Evolutionary conservation across 495 filamentous ascomycete genomes (phyloP), one percentile per base, ranked within the genome.

Genomic region (Glarea lozoyensis): DNA sequence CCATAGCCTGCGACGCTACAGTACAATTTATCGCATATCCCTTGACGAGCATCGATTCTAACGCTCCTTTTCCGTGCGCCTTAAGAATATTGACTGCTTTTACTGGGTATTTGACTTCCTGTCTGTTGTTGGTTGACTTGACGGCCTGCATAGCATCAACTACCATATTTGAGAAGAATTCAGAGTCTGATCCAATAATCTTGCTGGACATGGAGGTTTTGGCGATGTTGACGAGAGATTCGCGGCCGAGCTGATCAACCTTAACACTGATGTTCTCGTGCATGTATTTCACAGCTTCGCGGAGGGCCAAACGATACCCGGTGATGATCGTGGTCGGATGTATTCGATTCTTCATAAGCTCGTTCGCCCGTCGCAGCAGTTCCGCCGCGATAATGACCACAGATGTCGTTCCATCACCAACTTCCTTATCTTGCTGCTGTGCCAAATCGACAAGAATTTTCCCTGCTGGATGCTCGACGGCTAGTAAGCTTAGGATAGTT

Each of bases 171-270:
- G 92, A 80, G 55, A 97, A 99, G 73, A 99, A 99, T 37, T 94
- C 88, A 15, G 87, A 85, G 60, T 99, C 93, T 35, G 86, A 69
- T 33, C 92, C 93, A 59, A 99, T 97, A 60, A 99, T 87, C 68
- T 99, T 99, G 70, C 84, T 90, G 31, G 88, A 95, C 90, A 99
- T 99, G 45, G 92, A 97, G 5, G 92, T 99, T 68, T 88, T 96
- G 29, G 92, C 92, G 60, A 99, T 94, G 67, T 80, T 97, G 55
- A 97, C 61, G 42, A 99, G 73, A 45, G 84, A 86, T 49, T 97
- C 92, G 33, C 82, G 78, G 36, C 88, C 88, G 24, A 99, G 76
- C 36, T 79, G 76, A 54, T 97, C 93, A 27, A 96, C 89, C 66
- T 90, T 94, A 47, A 83, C 85, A 67, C 85, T 84, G 61, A 99